These are phyloP conservation scores for Amanita pseudoporphyria DNA, from an alignment of 768 basidiomycete genomes.

Conservation along the genomic window DNA sequence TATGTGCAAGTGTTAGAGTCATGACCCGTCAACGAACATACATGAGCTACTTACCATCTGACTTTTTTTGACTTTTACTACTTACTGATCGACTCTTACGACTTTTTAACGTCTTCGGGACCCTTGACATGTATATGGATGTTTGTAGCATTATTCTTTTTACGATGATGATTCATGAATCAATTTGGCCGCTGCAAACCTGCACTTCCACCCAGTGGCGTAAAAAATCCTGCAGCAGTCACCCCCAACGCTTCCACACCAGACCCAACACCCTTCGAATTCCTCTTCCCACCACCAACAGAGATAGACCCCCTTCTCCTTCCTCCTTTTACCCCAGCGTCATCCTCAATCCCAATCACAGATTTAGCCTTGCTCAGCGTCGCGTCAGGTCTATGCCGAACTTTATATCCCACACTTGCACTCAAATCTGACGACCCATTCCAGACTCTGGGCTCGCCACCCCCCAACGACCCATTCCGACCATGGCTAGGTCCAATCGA, in stretches of 20 bases:
- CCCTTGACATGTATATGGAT: no score
- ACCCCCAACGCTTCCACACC: conserved; percentile 70
- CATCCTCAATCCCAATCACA: conserved; percentile 35
- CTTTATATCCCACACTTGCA: conserved; percentile 8
- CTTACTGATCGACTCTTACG: no score
- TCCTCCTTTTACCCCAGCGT: conserved; percentile 17
- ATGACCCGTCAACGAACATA: no score
- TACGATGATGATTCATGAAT: no score
- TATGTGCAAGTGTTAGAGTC: conserved; percentile 22
- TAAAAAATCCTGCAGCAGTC: conserved; percentile 72
- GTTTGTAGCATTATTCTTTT: no score
- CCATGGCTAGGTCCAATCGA: conserved; percentile 41
- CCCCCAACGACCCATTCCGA: conserved; percentile 11
- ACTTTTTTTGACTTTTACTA: no score
- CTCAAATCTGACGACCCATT: conserved; percentile 14
- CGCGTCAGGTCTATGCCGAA: conserved; percentile 5
- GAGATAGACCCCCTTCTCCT: conserved; percentile 51
- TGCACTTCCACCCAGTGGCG: conserved; percentile 22
- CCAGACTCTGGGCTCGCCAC: conserved; percentile 27
- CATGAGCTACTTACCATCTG: no score
- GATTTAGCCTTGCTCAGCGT: conserved; percentile 39
- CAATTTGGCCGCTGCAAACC: no score
- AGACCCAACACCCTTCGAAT: conserved; percentile 51
- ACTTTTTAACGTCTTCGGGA: no score
- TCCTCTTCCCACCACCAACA: conserved; percentile 50